Evolutionary conservation across 1,284 basidiomycete species (phyloP), one percentile per base, ranked within the genome.

Genomic region (Malassezia psittaci): DNA sequence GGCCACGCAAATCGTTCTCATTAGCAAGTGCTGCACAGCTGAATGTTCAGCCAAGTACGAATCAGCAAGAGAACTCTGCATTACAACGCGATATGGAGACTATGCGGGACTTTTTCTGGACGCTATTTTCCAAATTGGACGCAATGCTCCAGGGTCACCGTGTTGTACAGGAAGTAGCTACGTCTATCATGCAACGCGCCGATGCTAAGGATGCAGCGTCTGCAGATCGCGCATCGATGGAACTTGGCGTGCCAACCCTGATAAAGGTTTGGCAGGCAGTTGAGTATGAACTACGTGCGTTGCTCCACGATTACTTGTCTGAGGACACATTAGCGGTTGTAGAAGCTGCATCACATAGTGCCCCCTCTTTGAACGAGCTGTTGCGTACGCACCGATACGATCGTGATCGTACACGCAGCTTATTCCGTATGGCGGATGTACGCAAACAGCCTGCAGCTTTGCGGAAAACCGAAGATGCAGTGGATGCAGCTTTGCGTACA

Each of bases 121-220:
- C 94, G 4, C 76, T 96, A 15, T 99, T 90, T 74, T 94, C 90
- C 5, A 99, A 99, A 76, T 76, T 99, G 50, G 86, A 91, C 67
- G 94, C 94, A 18, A 87, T 96, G n/a, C 81, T 88, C 35, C 91
- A 98, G 75, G 88, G 90, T 9, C 80, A 96, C 63, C 80, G 91
- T 45, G 86, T 96, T 2, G 82, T 94, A 1, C 90, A 87, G 68
- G 94, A 98, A 75, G 87, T 98, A 1, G 64, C 67, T 1, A 53
- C 60, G 12, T 60, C 60, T 47, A 66, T 74, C 36, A 56, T 64
- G 8, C 50, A 50, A 33, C 54, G 69, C 3, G 51, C 54, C 5
- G 67, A 64, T 5, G 63, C 64, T 43, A 60, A 63, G 21, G 57
- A 24, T 60, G 11, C 48, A 49, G 39, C 47, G 7, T 19, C 47